Evolutionary conservation across 2,329 filamentous ascomycete genomes (phyloP).

Genomic region (Fusarium odoratissimum): DNA sequence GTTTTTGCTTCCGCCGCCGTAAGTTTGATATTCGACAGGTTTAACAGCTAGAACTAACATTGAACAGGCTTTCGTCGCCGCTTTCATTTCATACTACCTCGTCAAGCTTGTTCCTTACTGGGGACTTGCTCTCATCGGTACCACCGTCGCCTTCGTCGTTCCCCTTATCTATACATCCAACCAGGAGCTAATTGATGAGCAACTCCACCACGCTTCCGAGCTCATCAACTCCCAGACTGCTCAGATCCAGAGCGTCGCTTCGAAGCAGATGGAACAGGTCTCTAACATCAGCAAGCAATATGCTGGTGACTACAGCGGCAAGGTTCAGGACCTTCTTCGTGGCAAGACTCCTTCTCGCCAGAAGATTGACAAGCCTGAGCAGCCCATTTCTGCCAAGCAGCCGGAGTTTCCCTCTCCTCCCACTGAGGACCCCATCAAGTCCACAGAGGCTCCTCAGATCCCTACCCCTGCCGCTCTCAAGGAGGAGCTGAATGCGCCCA

Average conservation of each 20-base stretch:
- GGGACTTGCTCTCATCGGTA: constrained; percentile 71
- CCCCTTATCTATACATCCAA: constrained; percentile 75
- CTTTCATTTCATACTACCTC: constrained; percentile 75
- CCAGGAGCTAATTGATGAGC: constrained; percentile 75
- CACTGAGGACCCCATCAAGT: constrained; percentile 51
- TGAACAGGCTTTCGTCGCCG: constrained; percentile 65
- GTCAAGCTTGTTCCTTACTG: constrained; percentile 78
- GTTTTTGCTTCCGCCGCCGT: constrained; percentile 69
- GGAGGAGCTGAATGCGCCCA: constrained; percentile 38
- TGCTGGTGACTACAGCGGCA: constrained; percentile 74
- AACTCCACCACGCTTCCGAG: constrained; percentile 68
- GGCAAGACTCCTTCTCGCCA: constrained; percentile 59
- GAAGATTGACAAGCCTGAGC: constrained; percentile 52
- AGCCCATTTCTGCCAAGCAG: constrained; percentile 39
- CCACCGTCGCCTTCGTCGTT: constrained; percentile 69
- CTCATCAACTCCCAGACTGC: constrained; percentile 71
- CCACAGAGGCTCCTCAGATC: constrained; percentile 32
- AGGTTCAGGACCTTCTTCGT: constrained; percentile 73
- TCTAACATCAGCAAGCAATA: constrained; percentile 75
- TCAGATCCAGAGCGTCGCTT: constrained; percentile 70
- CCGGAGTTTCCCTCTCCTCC: constrained; percentile 53
- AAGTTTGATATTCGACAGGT: constrained; percentile 50
- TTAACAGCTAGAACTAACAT: constrained; percentile 30
- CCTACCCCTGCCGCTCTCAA: constrained; percentile 42
- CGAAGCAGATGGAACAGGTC: constrained; percentile 72